Conservation (phyloP, 805 yeast genomes). For the Pichia californica region DNA sequence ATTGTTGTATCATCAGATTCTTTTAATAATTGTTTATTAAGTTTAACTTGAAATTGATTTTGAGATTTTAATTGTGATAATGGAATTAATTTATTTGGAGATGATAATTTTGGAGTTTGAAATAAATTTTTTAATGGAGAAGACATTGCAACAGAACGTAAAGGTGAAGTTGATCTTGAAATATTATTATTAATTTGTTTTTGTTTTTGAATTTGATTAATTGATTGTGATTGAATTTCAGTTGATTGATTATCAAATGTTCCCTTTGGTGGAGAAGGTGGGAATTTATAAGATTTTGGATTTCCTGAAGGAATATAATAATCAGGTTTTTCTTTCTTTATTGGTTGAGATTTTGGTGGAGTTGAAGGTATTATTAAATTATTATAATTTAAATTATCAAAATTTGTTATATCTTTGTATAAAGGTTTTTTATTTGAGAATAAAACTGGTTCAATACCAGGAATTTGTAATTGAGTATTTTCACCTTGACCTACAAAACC, state of each 20-base stretch:
- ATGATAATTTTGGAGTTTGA: slow-evolving; percentile 17
- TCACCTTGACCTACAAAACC: slow-evolving; percentile 58
- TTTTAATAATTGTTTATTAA: not conserved
- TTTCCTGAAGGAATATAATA: slow-evolving; percentile 39
- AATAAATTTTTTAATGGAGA: slow-evolving; percentile 29
- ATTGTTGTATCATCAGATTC: slow-evolving; percentile 2
- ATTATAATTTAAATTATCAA: slow-evolving; percentile 25
- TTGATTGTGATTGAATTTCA: too few relatives aligned
- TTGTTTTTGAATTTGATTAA: not conserved
- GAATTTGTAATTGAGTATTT: slow-evolving; percentile 50
- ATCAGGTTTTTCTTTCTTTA: slow-evolving; percentile 27
- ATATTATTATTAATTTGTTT: not conserved
- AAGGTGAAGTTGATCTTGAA: slow-evolving; percentile 11
- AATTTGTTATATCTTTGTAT: slow-evolving; percentile 31
- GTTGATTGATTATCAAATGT: too few relatives aligned
- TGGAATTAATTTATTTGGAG: slow-evolving; percentile 18
- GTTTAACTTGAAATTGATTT: slow-evolving; percentile 1
- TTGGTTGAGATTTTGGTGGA: not conserved
- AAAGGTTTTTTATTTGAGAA: slow-evolving; percentile 26
- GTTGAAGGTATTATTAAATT: slow-evolving; percentile 3
- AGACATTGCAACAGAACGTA: slow-evolving; percentile 8
- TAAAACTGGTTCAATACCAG: slow-evolving; percentile 33
- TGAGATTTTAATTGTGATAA: not conserved
- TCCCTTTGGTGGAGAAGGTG: slow-evolving; percentile 32
- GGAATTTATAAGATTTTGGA: slow-evolving; percentile 52